Evolutionary conservation across 768 basidiomycete species (phyloP).

Genomic region (Suillus ampliporus): DNA sequence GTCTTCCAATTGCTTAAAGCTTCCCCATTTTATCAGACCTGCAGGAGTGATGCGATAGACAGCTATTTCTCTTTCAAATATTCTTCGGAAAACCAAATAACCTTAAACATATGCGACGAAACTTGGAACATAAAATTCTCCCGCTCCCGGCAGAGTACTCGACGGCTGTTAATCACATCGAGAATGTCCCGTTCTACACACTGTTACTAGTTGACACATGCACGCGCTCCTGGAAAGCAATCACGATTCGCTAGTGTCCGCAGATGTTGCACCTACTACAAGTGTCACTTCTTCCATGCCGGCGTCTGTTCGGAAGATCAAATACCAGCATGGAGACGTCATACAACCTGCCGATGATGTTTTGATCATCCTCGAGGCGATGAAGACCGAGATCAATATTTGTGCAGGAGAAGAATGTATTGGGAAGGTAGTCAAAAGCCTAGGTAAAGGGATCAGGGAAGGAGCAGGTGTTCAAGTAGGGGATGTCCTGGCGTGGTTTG

Average conservation of each 20-base stretch:
- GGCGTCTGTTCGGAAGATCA: conserved; percentile 51
- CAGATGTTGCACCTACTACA: conserved; percentile 9
- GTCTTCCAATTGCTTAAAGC: too few species aligned
- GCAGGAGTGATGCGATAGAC: too few species aligned
- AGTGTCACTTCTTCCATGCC: conserved; percentile 18
- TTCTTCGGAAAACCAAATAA: too few species aligned
- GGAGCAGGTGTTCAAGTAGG: conserved; percentile 54
- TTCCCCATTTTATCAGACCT: too few species aligned
- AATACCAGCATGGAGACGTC: conserved; percentile 46
- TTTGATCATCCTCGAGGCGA: conserved; percentile 61
- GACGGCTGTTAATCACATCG: too few species aligned
- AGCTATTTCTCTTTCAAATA: too few species aligned
- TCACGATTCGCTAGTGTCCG: conserved; percentile 13
- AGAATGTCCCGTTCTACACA: too few species aligned
- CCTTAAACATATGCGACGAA: too few species aligned
- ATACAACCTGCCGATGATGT: conserved; percentile 49
- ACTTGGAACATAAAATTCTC: too few species aligned
- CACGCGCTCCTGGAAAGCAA: too few species aligned
- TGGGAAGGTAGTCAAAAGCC: conserved; percentile 46
- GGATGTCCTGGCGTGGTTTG: conserved; percentile 45
- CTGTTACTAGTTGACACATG: too few species aligned
- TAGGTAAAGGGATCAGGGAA: conserved; percentile 48
- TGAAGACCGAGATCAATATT: conserved; percentile 68
- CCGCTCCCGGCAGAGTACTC: too few species aligned
- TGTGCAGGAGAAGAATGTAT: conserved; percentile 50